Evolutionary conservation across 1,284 basidiomycete genomes (phyloP).

Genomic region (Sparassis latifolia): DNA sequence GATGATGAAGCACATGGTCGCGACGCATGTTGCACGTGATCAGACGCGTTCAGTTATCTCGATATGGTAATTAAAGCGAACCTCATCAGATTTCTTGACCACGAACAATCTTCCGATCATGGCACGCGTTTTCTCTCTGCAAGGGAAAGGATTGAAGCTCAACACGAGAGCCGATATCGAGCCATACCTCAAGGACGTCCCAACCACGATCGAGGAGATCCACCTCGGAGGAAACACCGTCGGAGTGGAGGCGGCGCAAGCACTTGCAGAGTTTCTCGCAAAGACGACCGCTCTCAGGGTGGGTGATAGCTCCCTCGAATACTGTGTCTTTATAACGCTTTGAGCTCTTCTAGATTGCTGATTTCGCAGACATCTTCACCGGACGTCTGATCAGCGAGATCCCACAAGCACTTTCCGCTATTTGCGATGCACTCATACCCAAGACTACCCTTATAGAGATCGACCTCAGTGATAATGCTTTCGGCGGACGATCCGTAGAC

Average conservation of each 20-base stretch:
- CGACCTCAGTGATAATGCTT: constrained; percentile 94
- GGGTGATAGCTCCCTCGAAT: constrained; percentile 1
- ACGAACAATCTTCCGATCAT: too few species aligned
- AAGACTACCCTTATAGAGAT: constrained; percentile 82
- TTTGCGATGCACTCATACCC: constrained; percentile 83
- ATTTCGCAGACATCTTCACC: constrained; percentile 98
- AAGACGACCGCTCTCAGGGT: constrained; percentile 70
- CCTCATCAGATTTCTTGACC: too few species aligned
- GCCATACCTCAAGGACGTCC: constrained; percentile 66
- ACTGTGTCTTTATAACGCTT: constrained; percentile 4
- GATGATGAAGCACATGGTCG: too few species aligned
- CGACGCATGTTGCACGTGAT: too few species aligned
- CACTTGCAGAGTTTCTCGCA: constrained; percentile 77
- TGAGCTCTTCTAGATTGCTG: constrained; percentile 61
- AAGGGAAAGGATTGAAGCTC: constrained; percentile 79
- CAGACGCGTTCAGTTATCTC: too few species aligned
- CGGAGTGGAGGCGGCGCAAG: constrained; percentile 86
- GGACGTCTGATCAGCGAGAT: constrained; percentile 95
- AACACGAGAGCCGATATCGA: constrained; percentile 76
- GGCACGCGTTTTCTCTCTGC: constrained; percentile 48
- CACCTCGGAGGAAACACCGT: constrained; percentile 96
- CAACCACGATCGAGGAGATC: constrained; percentile 75
- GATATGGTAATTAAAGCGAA: too few species aligned
- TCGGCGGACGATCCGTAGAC: constrained; percentile 92
- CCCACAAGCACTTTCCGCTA: constrained; percentile 81